Evolutionary conservation across 202 grass and related monocot species (phyloP), one percentile per base, ranked within the genome.

Genomic region (Alloteropsis angusta): DNA sequence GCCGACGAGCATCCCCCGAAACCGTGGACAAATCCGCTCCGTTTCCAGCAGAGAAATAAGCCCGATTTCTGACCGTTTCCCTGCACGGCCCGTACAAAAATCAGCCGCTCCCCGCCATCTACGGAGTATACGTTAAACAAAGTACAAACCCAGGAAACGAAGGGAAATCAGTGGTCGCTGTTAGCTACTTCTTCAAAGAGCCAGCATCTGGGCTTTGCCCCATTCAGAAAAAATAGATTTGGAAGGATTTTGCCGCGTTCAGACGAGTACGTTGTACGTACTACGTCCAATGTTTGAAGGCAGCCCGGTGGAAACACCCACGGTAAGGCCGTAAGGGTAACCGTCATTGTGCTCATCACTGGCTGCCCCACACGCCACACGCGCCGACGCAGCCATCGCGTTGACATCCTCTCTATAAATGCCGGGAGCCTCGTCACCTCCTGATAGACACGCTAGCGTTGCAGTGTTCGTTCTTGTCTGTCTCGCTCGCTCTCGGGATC

Each of bases 1-100:
- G 35, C 35, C 35, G 35, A 36, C 35, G 35, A 36, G 35, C 5
- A 36, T 43, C 56, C 47, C 47, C 37, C 23, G 1, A 59, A 65
- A 9, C 57, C 5, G 22, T 78, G 39, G 74, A 78, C 66, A 60
- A 73, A 78, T 83, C 61, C 10, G 38, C 25, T 41, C 26, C 2
- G 8, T 39, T 71, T 37, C 55, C 65, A 66, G 52, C 41, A 65
- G 28, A 30, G 28, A 23, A 78, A 60, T 60, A 13, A 3, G 4
- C 38, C 18, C 80, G 0, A 8, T 74, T 73, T 12, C 32, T 37
- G 80, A 87, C 80, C 74, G 5, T 19, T 83, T 83, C 85, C 41
- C 37, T 26, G 17, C 4, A n/a, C 50, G 19, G 57, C 46, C 42
- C 8, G 1, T 18, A 19, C 26, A 2, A 0, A 60, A 36, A 36